Evolutionary conservation across 2,329 filamentous ascomycete genomes (phyloP).

Genomic region (Fusarium mangiferae): DNA sequence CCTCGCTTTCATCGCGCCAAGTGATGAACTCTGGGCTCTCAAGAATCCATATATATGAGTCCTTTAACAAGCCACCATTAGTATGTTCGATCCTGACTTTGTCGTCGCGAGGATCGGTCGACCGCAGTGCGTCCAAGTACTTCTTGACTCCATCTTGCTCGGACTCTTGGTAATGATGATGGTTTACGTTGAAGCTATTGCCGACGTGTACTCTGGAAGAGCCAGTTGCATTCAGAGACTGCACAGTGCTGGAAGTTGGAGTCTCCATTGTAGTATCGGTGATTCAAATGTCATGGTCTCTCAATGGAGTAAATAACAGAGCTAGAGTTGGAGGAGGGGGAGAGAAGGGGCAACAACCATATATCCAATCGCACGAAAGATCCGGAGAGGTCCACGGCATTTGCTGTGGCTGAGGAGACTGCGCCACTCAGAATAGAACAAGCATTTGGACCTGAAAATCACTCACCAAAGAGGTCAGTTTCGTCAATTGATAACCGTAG

Average conservation of each 20-base stretch:
- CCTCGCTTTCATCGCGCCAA: accelerated
- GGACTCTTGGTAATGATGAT: accelerated
- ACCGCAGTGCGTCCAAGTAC: not conserved
- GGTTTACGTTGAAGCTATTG: not conserved
- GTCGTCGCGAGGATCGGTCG: accelerated
- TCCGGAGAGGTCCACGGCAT: too few relatives aligned
- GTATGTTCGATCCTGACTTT: not conserved
- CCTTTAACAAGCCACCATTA: not conserved
- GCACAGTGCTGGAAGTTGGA: accelerated
- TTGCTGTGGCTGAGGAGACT: accelerated
- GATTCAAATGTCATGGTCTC: accelerated
- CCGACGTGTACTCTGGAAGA: not conserved
- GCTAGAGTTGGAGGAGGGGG: not conserved
- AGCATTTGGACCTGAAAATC: too few relatives aligned
- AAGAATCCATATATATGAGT: not conserved
- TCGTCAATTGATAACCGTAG: accelerated
- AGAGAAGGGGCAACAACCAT: not conserved
- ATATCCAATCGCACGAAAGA: not conserved
- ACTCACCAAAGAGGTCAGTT: not conserved
- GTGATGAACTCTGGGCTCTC: accelerated
- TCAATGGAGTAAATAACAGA: too few relatives aligned
- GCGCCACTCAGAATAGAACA: not conserved
- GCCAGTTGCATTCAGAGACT: not conserved
- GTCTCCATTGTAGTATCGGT: accelerated
- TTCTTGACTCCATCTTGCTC: accelerated